phyloP scores from a whole-genome alignment of 129 eudicot genomes.

The Oenanthe sinensis region DNA sequence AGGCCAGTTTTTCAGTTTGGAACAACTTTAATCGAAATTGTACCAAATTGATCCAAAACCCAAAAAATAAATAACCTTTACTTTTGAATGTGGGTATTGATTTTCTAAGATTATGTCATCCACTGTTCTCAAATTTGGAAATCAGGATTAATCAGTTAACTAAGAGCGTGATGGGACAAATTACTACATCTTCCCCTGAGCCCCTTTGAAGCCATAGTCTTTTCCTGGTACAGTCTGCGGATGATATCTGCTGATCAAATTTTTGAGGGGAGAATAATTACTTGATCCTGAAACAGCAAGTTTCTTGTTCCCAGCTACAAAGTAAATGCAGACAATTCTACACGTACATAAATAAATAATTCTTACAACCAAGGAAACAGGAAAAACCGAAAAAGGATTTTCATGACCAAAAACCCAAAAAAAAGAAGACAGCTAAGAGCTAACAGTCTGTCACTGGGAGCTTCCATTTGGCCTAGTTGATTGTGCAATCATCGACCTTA shows the following conservation, averaged over 20 bases:
- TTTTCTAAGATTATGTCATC: no score
- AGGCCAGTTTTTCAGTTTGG: no score
- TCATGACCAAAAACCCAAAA: neutral
- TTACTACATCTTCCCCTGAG: no score
- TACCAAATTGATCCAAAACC: no score
- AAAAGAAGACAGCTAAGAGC: neutral
- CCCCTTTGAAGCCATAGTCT: no score
- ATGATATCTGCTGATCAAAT: neutral
- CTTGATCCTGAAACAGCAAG: neutral
- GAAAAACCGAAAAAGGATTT: neutral
- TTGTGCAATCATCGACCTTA: constrained; percentile 44
- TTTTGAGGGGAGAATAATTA: neutral
- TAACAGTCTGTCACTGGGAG: constrained; percentile 9
- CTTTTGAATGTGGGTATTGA: no score
- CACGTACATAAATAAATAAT: neutral
- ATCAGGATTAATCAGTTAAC: no score
- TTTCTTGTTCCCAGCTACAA: neutral
- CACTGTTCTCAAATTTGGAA: no score
- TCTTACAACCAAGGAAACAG: neutral
- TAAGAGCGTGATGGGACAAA: no score
- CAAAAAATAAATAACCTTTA: no score
- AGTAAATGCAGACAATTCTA: neutral
- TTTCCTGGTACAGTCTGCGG: neutral
- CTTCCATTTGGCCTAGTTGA: constrained; percentile 37
- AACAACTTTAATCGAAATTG: no score